A percentile compares a stretch with the other conserved stretches of the same genome.
Conservation (phyloP, 140 eudicot genomes). For the Ambrosia hybrid region DNA sequence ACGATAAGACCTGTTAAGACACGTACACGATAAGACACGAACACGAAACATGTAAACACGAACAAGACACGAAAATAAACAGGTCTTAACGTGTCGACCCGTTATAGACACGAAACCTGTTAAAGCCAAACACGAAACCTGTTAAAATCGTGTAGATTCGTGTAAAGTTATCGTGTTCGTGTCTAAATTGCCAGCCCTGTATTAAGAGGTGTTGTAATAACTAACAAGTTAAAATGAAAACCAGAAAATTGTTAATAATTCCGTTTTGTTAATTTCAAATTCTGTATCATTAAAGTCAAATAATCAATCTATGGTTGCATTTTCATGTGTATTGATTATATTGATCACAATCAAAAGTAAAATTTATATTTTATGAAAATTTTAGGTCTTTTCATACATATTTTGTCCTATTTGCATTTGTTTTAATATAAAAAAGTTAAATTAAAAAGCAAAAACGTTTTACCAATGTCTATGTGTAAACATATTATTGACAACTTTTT, state of each 20-base stretch:
- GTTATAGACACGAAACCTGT: no score
- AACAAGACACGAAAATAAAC: no score
- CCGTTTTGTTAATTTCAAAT: not conserved
- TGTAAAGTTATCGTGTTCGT: no score
- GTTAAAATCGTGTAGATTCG: no score
- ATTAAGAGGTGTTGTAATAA: no score
- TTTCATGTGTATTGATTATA: not conserved
- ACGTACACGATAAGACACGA: no score
- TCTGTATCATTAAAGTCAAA: not conserved
- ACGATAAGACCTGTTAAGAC: no score
- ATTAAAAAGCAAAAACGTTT: not conserved
- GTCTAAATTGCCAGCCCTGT: no score
- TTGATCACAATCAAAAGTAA: not conserved
- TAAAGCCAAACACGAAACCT: no score
- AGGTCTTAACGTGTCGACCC: no score
- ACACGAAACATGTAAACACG: no score
- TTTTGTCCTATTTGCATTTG: not conserved
- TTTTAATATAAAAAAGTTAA: not conserved
- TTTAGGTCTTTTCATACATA: not conserved
- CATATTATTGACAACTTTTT: not conserved
- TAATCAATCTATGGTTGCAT: not conserved
- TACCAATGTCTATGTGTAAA: constrained; percentile 6
- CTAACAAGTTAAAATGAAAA: no score
- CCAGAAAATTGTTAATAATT: not conserved
- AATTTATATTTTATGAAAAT: not conserved